Evolutionary conservation across 352 stramenopile species (phyloP), one percentile per base, ranked within the genome.

Genomic region (Pythium rishiriense): DNA sequence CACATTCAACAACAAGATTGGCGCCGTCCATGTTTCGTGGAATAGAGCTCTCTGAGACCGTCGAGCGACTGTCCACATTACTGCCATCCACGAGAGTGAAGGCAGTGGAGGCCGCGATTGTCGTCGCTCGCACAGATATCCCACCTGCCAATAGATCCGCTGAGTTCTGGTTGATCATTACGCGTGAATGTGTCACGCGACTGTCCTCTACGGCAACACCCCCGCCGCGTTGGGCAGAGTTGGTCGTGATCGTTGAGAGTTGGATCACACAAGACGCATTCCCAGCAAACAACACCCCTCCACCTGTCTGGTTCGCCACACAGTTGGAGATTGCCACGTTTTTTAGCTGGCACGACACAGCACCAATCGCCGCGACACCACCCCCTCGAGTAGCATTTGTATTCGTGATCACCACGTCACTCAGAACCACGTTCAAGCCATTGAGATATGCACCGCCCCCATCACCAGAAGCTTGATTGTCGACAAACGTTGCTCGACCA

Each of bases 1-100:
- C 39, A 24, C 66, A 73, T 1, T 61, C 9, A 12, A 73, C 43
- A 0, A 59, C 47, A 5, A 66, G 33, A 41, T 73, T 73, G 41
- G 60, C 59, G 11, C 66, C 66, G 15, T 46, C 1, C 10, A 39
- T 25, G 8, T 25, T 19, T 1, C 12, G 11, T 1, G 60, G 45
- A 12, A 73, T 31, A 0, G 26, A 25, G n/a, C 19, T 73, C 7
- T 33, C 4, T 5, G 59, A 46, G 15, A 71, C 31, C 4, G 45
- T 50, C 24, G 64, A 71, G 9, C 45, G 57, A 14, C 24, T 28
- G 22, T 25, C 24, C 1, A 39, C 24, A 5, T 5, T 33, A 26
- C 22, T 67, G 10, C 3, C 26, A 11, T 54, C 35, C 2, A 46
- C 14, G 9, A 26, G 31, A 1, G 28, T 59, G 19, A 70, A 62